These are phyloP conservation scores for Wickerhamomyces bovis DNA, from an alignment of 805 yeast species.

Conservation along the genomic window DNA sequence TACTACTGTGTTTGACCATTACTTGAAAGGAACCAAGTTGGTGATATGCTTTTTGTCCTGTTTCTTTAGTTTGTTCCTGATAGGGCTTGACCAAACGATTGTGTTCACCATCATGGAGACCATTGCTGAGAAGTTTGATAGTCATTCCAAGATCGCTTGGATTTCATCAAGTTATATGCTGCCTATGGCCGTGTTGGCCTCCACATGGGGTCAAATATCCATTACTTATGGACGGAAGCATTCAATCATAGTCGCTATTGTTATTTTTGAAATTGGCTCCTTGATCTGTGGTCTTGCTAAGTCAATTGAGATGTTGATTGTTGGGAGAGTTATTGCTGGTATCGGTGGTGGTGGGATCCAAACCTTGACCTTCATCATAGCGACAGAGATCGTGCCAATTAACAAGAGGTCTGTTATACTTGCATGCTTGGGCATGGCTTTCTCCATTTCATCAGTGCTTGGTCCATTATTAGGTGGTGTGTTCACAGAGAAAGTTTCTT, in stretches of 20 bases:
- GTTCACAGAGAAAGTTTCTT: slow-evolving; percentile 48
- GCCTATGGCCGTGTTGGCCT: slow-evolving; percentile 46
- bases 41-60: slow-evolving; percentile 15
- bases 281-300: slow-evolving; percentile 47
- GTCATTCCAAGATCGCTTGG: slow-evolving; percentile 54
- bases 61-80: slow-evolving; percentile 23
- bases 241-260: slow-evolving; percentile 40
- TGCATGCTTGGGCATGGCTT: slow-evolving; percentile 26
- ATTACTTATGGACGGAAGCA: slow-evolving; percentile 53
- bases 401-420: slow-evolving; percentile 13
- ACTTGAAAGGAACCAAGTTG: slow-evolving; percentile 11
- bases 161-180: slow-evolving; percentile 47
- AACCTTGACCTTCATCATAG: slow-evolving; percentile 47
- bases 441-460: slow-evolving; percentile 43
- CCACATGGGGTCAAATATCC: slow-evolving; percentile 53
- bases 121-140: slow-evolving; percentile 43
- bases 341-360: slow-evolving; percentile 66
- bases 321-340: slow-evolving; percentile 66
- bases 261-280: slow-evolving; percentile 31
- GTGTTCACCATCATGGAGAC: slow-evolving; percentile 43
- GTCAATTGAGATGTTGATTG: slow-evolving; percentile 55
- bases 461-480: slow-evolving; percentile 71
- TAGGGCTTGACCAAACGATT: slow-evolving; percentile 58
- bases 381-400: slow-evolving; percentile 41
- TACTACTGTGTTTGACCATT: slow-evolving; percentile 16